phyloP scores from a whole-genome alignment of 495 filamentous ascomycete genomes.

The Annulohypoxylon bovei region DNA sequence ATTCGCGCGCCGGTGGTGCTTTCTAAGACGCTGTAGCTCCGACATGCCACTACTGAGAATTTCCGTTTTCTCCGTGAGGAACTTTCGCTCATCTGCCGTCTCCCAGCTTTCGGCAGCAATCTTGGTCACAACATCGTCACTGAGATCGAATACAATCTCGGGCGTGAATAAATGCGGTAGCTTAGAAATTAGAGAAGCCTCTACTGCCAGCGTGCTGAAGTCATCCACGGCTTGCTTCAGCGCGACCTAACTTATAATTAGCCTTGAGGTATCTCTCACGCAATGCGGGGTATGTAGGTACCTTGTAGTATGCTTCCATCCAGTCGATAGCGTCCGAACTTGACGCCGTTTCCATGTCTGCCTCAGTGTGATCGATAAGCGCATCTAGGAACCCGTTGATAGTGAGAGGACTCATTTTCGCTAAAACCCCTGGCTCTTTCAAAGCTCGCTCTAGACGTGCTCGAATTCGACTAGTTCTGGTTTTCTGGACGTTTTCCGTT shows the following conservation, averaged over 20 bases:
- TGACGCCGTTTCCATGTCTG: constrained; percentile 46
- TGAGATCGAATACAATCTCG: constrained; percentile 41
- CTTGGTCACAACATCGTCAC: constrained; percentile 29
- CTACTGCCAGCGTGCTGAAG: constrained; percentile 59
- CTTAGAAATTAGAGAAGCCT: constrained; percentile 58
- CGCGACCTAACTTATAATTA: constrained; percentile 53
- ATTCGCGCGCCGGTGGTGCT: constrained; percentile 13
- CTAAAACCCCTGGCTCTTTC: constrained; percentile 22
- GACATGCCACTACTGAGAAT: constrained; percentile 21
- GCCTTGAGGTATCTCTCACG: background rate
- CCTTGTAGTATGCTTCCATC: constrained; percentile 56
- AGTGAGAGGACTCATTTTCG: background rate
- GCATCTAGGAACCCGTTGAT: constrained; percentile 7
- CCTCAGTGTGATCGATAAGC: constrained; percentile 29
- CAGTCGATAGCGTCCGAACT: constrained; percentile 47
- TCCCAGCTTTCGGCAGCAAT: constrained; percentile 44
- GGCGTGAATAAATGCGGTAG: constrained; percentile 49
- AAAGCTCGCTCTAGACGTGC: constrained; percentile 26
- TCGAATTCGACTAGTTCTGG: constrained; percentile 41
- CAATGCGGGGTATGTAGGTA: background rate
- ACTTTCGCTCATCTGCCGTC: constrained; percentile 15
- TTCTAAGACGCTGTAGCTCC: constrained; percentile 27
- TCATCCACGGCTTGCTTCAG: constrained; percentile 62
- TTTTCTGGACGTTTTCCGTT: constrained; percentile 58
- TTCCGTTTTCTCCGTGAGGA: constrained; percentile 26